These are phyloP conservation scores for Plantago coronopus DNA, from an alignment of 305 asterid genomes.

Conservation along the genomic window DNA sequence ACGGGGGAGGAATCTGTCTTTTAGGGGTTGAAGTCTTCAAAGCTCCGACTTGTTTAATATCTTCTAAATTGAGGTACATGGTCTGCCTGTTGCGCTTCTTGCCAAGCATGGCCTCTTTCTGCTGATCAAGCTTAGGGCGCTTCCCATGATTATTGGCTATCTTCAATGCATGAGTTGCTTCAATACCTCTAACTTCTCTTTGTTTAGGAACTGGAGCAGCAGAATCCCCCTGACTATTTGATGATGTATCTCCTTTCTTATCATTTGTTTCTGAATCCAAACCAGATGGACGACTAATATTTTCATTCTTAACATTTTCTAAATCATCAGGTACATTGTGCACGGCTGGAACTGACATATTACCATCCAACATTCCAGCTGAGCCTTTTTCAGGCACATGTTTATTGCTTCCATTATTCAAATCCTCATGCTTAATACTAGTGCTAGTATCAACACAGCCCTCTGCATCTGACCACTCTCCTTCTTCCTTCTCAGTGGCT, in stretches of 20 bases:
- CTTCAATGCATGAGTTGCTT: slow-evolving; percentile 76
- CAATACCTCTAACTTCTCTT: slow-evolving; percentile 72
- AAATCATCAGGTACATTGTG: slow-evolving; percentile 35
- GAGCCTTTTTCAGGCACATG: slow-evolving; percentile 40
- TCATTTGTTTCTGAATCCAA: slow-evolving; percentile 55
- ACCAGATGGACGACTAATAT: slow-evolving; percentile 31
- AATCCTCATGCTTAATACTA: slow-evolving; percentile 35
- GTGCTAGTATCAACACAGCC: slow-evolving; percentile 48
- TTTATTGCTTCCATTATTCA: slow-evolving; percentile 37
- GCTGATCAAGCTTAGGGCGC: slow-evolving; percentile 83
- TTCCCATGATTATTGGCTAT: slow-evolving; percentile 66
- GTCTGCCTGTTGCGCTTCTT: slow-evolving; percentile 95
- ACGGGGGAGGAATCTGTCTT: slow-evolving; percentile 87
- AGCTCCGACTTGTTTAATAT: slow-evolving; percentile 80
- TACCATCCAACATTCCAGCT: slow-evolving; percentile 34
- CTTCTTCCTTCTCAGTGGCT: slow-evolving; percentile 89
- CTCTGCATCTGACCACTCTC: slow-evolving; percentile 99
- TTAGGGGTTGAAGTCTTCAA: slow-evolving; percentile 75
- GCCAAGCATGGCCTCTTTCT: slow-evolving; percentile 93
- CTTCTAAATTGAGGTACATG: slow-evolving; percentile 89
- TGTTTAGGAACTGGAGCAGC: slow-evolving; percentile 56
- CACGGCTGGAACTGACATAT: slow-evolving; percentile 27
- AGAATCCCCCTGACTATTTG: slow-evolving; percentile 64
- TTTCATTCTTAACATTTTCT: slow-evolving; percentile 49
- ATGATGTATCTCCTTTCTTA: slow-evolving; percentile 43